phyloP scores from a whole-genome alignment of 768 basidiomycete genomes.

The Lactarius deliciosus region DNA sequence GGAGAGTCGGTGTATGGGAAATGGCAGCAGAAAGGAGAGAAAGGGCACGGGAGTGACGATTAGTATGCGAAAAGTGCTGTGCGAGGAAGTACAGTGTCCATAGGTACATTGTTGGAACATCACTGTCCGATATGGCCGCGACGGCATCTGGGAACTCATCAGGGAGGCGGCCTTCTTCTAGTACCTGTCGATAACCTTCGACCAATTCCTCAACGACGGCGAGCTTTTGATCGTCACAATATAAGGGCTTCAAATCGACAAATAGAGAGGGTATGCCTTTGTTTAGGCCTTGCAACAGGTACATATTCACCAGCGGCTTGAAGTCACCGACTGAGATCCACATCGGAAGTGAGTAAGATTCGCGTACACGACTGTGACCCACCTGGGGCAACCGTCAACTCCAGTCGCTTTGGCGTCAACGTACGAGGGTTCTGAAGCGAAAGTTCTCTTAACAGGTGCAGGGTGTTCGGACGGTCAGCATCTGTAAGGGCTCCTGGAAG shows the following conservation, averaged over 20 bases:
- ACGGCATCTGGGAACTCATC: constrained; percentile 13
- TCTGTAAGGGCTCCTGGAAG: constrained; percentile 45
- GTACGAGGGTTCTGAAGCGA: constrained; percentile 63
- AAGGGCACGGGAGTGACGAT: constrained; percentile 51
- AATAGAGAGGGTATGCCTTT: constrained; percentile 95
- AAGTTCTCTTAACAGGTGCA: constrained; percentile 60
- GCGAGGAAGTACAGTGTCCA: constrained; percentile 97
- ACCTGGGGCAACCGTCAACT: constrained; percentile 64
- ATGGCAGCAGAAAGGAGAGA: constrained; percentile 64
- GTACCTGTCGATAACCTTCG: constrained; percentile 46
- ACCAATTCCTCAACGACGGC: constrained; percentile 66
- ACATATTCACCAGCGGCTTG: constrained; percentile 57
- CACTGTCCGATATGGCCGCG: constrained; percentile 34
- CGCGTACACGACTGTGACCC: neutral
- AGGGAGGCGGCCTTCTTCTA: constrained; percentile 35
- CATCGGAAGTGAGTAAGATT: neutral
- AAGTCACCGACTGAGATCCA: constrained; percentile 62
- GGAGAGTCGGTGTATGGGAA: constrained; percentile 87
- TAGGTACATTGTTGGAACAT: constrained; percentile 78
- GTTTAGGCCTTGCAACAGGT: constrained; percentile 65
- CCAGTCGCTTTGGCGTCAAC: constrained; percentile 68
- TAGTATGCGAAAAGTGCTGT: constrained; percentile 77
- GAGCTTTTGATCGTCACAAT: constrained; percentile 63
- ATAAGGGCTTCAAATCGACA: constrained; percentile 86
- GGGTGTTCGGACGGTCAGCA: constrained; percentile 50